Evolutionary conservation across 805 yeast genomes (phyloP).

Genomic region (Phaffomyces opuntiae): DNA sequence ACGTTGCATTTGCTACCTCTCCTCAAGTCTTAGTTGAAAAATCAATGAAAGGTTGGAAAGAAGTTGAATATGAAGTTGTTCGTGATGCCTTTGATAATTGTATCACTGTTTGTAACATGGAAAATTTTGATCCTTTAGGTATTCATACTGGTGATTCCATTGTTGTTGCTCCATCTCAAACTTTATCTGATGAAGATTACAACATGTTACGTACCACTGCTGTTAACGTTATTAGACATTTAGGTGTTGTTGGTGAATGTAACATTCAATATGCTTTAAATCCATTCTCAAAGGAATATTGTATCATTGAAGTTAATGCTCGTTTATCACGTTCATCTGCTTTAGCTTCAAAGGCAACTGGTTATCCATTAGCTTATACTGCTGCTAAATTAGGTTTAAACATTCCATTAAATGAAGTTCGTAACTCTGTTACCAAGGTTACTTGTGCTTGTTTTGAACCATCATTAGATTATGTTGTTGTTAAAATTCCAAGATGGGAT

Average conservation of each 20-base stretch:
- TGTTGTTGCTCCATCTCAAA: conserved; percentile 98
- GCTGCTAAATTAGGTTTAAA: conserved; percentile 96
- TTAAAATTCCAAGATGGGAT: conserved; percentile 99
- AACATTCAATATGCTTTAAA: conserved; percentile 95
- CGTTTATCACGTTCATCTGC: conserved; percentile 98
- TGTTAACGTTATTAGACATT: conserved; percentile 90
- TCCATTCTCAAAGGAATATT: conserved; percentile 89
- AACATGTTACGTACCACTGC: conserved; percentile 98
- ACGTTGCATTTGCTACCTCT: conserved; percentile 88
- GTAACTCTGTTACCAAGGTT: conserved; percentile 86
- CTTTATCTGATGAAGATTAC: conserved; percentile 93
- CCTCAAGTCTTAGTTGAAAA: conserved; percentile 95
- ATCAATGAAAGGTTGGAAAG: conserved; percentile 99
- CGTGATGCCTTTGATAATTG: conserved; percentile 97
- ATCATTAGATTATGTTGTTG: conserved; percentile 92
- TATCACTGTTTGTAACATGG: conserved; percentile 99
- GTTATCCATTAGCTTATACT: conserved; percentile 95
- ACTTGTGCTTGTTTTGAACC: conserved; percentile 98
- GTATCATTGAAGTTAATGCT: conserved; percentile 97
- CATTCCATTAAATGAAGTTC: conserved; percentile 85
- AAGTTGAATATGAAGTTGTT: conserved; percentile 96
- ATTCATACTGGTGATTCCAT: conserved; percentile 99
- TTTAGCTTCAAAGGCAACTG: conserved; percentile 96
- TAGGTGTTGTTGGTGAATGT: conserved; percentile 99
- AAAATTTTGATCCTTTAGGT: conserved; percentile 96